Base-by-base conservation (phyloP, 306 rosid genomes). In the Rosa chinensis region DNA sequence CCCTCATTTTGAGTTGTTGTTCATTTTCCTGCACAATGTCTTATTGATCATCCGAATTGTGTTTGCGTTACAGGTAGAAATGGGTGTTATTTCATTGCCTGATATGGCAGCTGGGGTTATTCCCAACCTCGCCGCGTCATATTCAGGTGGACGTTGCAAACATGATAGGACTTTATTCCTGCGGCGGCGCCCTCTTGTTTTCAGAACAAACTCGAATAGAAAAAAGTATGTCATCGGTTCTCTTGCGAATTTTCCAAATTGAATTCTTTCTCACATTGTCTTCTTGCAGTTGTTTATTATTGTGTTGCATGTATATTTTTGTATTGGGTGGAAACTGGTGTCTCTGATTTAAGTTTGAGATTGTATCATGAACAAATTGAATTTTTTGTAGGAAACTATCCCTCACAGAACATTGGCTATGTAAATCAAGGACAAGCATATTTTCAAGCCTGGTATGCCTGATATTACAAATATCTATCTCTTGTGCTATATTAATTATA, bases 41-140 rank as follows among this genome's bases (percentile, higher is more conserved):
- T 17, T 37, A 42, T 1, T 52, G n/a, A 17, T 58, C 35, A 47
- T 68, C 23, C 18, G 8, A 28, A 55, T 23, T 55, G 16, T 56
- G 16, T 13, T 47, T 20, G 16, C 18, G 16, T 35, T 74, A 40
- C 86, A 84, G 93, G 82, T 59, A 85, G 84, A 75, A 84, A 91
- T 91, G 96, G 89, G 87, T 75, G 68, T 82, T 40, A 71, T 87
- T 80, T 72, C 84, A 70, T 73, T 91, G 77, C 85, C 85, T 42
- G 86, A 83, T 59, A 62, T 82, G 66, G 86, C 90, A 66, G 82
- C 86, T 73, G 86, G 90, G 72, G 11, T 81, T 72, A 32, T 78
- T 73, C 86, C 84, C 44, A 77, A 83, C 56, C 76, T 74, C 52
- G 78, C 88, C 66, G 5, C 79, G 59, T 74, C 82, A 43, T 74